Percentiles rank a stretch among this genome's conserved stretches.
phyloP scores from a whole-genome alignment of 345 rosid genomes.

The Dovyalis caffra region DNA sequence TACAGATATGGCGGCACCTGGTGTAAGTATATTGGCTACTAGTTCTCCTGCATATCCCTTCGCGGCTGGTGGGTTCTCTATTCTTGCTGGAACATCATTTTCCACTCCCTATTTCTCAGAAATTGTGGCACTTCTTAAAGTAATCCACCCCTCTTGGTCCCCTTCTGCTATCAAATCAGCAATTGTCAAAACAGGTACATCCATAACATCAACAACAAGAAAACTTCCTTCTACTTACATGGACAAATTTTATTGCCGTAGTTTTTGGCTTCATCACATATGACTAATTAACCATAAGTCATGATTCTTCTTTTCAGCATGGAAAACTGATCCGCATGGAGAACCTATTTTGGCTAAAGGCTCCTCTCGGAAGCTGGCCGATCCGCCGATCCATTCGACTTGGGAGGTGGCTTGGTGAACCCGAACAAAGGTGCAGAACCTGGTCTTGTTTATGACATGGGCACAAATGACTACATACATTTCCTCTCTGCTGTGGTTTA shows the following conservation, averaged over 20 bases:
- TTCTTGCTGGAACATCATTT: slow-evolving; percentile 71
- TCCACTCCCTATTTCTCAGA: slow-evolving; percentile 65
- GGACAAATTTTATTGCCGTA: neutral
- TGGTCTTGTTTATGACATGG: slow-evolving; percentile 60
- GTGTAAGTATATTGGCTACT: slow-evolving; percentile 63
- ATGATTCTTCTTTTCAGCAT: slow-evolving; percentile 23
- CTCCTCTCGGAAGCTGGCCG: slow-evolving; percentile 39
- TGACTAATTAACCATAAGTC: no score
- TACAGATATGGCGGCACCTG: slow-evolving; percentile 69
- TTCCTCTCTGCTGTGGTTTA: slow-evolving; percentile 61
- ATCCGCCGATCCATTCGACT: slow-evolving; percentile 69
- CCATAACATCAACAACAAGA: neutral
- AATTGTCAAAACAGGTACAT: slow-evolving; percentile 54
- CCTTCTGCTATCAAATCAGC: slow-evolving; percentile 68
- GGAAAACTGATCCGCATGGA: slow-evolving; percentile 40
- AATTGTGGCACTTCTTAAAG: slow-evolving; percentile 42
- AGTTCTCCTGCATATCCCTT: slow-evolving; percentile 23
- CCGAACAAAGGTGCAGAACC: slow-evolving; percentile 55
- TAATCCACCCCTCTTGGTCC: slow-evolving; percentile 58
- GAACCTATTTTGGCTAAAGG: slow-evolving; percentile 53
- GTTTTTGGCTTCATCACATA: no score
- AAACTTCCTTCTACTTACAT: no score
- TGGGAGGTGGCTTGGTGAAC: slow-evolving; percentile 59
- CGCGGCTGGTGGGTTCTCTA: slow-evolving; percentile 28
- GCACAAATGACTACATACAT: slow-evolving; percentile 42